Percentiles rank a stretch among this genome's conserved stretches.
These are phyloP conservation scores for Zasmidium citrigriseum DNA, from an alignment of 2,329 filamentous ascomycete species.

Conservation along the genomic window DNA sequence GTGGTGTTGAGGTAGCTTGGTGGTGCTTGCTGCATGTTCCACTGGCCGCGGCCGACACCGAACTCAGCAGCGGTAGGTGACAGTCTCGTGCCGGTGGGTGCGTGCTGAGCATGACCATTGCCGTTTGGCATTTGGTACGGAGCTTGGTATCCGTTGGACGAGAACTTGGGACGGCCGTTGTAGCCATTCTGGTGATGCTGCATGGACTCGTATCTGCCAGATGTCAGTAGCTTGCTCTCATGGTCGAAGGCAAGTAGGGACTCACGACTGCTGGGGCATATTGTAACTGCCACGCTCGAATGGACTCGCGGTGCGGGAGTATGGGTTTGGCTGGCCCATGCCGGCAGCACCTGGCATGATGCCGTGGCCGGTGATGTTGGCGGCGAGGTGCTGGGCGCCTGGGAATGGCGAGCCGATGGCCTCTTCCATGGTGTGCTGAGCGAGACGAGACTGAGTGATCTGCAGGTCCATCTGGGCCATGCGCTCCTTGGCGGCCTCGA, in stretches of 20 bases:
- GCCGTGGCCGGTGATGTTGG: conserved; percentile 27
- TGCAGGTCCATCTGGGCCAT: conserved; percentile 73
- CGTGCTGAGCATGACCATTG: conserved; percentile 18
- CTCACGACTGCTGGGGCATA: conserved; percentile 20
- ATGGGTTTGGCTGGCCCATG: conserved; percentile 12
- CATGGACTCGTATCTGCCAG: conserved; percentile 18
- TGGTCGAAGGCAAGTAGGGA: background rate
- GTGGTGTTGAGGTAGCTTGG: conserved; percentile 73
- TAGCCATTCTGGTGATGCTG: conserved; percentile 12
- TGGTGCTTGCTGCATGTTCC: conserved; percentile 37
- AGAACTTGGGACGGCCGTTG: conserved; percentile 19
- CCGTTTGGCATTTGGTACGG: conserved; percentile 20
- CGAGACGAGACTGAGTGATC: conserved; percentile 64
- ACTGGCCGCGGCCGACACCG: conserved; percentile 36
- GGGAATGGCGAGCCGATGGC: conserved; percentile 35
- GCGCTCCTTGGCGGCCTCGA: conserved; percentile 69
- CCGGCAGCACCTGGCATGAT: conserved; percentile 14
- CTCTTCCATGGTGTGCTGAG: conserved; percentile 61
- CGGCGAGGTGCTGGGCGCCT: conserved; percentile 30
- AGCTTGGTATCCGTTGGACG: conserved; percentile 27
- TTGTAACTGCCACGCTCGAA: conserved; percentile 22
- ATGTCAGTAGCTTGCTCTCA: conserved; percentile 10
- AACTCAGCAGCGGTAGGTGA: conserved; percentile 52
- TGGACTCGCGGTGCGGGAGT: conserved; percentile 14
- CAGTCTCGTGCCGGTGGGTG: conserved; percentile 42